Conservation (phyloP, 2,329 filamentous ascomycete species). For the Trichophyton equinum region DNA sequence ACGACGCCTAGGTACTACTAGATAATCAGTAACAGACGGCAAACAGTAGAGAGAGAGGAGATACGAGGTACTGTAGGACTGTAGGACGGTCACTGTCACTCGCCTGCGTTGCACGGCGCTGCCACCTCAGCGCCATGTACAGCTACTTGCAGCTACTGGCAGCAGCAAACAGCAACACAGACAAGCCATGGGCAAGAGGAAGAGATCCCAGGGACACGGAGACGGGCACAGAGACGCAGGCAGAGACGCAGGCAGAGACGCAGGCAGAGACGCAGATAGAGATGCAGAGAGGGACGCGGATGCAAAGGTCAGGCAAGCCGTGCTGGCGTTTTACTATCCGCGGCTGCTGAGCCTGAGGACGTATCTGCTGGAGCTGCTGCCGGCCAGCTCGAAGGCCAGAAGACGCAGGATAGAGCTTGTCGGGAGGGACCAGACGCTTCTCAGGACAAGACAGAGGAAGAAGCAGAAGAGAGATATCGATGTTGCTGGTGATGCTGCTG, state of each 20-base stretch:
- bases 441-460: not conserved
- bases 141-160: not conserved
- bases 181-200: not conserved
- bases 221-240: not conserved
- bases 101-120: not conserved
- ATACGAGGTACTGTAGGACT: too few relatives aligned
- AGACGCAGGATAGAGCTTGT: conserved; percentile 30
- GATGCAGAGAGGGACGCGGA: too few relatives aligned
- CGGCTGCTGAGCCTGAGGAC: conserved; percentile 55
- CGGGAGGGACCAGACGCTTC: not conserved
- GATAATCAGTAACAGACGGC: not conserved
- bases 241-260: too few relatives aligned
- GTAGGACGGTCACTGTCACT: too few relatives aligned
- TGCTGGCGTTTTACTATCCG: conserved; percentile 58
- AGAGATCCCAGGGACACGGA: not conserved
- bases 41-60: not conserved
- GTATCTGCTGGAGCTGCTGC: conserved; percentile 55
- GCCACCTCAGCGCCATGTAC: not conserved
- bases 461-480: not conserved
- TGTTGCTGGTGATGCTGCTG: not conserved
- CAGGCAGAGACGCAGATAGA: too few relatives aligned
- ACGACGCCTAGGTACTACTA: not conserved
- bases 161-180: not conserved
- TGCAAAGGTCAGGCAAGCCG: conserved; percentile 37
- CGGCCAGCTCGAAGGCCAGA: conserved; percentile 48